Evolutionary conservation across 2,329 filamentous ascomycete genomes (phyloP).

Genomic region (Ophiocordyceps camponoti-leonardi): DNA sequence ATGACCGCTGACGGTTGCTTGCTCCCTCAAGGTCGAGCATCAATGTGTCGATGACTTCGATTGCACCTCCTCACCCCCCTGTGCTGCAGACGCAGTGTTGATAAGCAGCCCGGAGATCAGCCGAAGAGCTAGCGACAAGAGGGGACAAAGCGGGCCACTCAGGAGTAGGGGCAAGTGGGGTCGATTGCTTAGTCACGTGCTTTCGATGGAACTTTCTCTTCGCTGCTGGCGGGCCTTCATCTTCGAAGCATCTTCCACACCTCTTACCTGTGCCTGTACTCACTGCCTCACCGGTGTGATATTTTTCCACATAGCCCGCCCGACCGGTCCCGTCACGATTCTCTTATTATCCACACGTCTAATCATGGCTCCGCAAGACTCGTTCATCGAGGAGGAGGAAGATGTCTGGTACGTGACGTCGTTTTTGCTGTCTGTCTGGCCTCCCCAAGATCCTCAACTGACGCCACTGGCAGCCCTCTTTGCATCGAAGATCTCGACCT

Average conservation of each 20-base stretch:
- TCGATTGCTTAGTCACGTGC: slow-evolving; percentile 8
- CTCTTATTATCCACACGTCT: slow-evolving; percentile 3
- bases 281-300: slow-evolving; percentile 5
- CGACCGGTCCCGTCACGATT: slow-evolving; percentile 4
- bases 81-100: too few relatives aligned
- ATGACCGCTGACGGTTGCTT: slow-evolving; percentile 22
- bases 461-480: slow-evolving; percentile 50
- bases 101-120: not conserved
- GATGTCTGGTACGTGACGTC: slow-evolving; percentile 41
- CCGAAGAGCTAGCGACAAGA: not conserved
- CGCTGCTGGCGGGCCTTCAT: not conserved
- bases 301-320: slow-evolving; percentile 5
- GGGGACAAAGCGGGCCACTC: not conserved
- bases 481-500: slow-evolving; percentile 99
- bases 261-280: slow-evolving; percentile 3
- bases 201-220: slow-evolving; percentile 4
- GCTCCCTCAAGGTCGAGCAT: not conserved
- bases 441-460: not conserved
- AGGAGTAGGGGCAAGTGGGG: not conserved
- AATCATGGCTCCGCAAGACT: slow-evolving; percentile 51
- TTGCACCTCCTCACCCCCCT: not conserved
- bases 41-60: not conserved
- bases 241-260: slow-evolving; percentile 2
- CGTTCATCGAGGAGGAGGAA: slow-evolving; percentile 55
- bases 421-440: slow-evolving; percentile 1